phyloP scores from a whole-genome alignment of 257 asterid species.

The Linaria vulgaris region DNA sequence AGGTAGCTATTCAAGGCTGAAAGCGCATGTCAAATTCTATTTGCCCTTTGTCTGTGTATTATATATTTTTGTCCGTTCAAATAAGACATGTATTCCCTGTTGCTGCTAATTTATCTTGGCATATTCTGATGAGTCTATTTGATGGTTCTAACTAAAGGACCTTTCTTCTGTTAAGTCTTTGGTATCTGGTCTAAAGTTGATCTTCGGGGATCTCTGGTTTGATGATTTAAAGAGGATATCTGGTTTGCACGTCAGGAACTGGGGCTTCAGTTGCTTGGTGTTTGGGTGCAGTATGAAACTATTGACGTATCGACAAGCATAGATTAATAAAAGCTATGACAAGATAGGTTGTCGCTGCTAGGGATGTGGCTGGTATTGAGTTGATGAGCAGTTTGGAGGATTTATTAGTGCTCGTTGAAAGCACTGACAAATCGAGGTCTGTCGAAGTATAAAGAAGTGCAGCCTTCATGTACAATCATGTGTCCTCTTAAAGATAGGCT shows the following conservation, averaged over 20 bases:
- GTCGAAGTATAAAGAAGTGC: background rate
- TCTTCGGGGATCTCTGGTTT: background rate
- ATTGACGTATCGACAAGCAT: background rate
- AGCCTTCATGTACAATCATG: background rate
- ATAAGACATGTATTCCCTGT: background rate
- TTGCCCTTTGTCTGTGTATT: too few species aligned
- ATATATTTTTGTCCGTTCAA: too few species aligned
- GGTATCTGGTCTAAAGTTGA: background rate
- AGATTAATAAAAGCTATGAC: background rate
- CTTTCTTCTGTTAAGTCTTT: slow-evolving; percentile 3
- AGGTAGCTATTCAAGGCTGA: slow-evolving; percentile 39
- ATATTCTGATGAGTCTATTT: background rate
- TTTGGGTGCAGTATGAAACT: too few species aligned
- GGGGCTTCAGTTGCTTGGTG: too few species aligned
- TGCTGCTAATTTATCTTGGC: slow-evolving; percentile 4
- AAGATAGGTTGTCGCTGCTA: slow-evolving; percentile 5
- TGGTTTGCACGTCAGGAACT: too few species aligned
- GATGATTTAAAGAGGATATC: background rate
- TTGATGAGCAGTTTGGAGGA: background rate
- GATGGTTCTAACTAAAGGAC: slow-evolving; percentile 16
- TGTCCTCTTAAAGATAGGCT: background rate
- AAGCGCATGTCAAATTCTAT: too few species aligned
- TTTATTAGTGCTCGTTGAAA: background rate
- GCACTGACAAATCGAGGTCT: background rate
- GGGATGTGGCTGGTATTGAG: slow-evolving; percentile 2